phyloP scores from a whole-genome alignment of 2,329 filamentous ascomycete genomes.

The Xenoacremonium recifei region DNA sequence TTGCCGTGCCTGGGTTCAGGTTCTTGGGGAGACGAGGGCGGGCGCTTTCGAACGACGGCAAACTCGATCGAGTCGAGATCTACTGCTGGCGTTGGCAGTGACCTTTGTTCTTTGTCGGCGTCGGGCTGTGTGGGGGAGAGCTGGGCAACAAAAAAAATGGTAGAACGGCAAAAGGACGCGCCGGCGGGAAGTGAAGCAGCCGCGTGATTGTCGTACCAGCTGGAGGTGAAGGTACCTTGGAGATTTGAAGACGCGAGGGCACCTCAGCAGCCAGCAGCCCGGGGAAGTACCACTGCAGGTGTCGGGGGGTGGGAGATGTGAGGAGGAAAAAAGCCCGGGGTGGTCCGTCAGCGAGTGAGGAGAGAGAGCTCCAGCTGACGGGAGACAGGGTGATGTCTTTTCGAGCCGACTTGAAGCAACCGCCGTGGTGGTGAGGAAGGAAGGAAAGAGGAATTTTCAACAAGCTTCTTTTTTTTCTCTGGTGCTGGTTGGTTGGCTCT shows the following conservation, averaged over 20 bases:
- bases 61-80: neutral
- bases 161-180: conserved; percentile 17
- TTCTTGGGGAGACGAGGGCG: too few relatives aligned
- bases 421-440: too few relatives aligned
- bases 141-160: conserved; percentile 4
- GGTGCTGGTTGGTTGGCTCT: too few relatives aligned
- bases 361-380: too few relatives aligned
- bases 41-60: too few relatives aligned
- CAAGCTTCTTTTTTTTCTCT: conserved; percentile 1
- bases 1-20: too few relatives aligned
- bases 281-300: too few relatives aligned
- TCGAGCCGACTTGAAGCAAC: too few relatives aligned
- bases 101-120: neutral
- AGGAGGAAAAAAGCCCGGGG: neutral
- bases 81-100: neutral
- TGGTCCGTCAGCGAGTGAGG: too few relatives aligned
- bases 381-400: too few relatives aligned
- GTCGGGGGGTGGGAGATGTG: conserved; percentile 2
- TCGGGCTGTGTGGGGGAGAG: neutral
- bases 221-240: too few relatives aligned
- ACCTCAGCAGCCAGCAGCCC: neutral
- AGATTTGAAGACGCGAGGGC: conserved; percentile 14
- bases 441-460: conserved; percentile 6
- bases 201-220: conserved; percentile 9
- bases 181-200: conserved; percentile 22